These are phyloP conservation scores for Scytalidium sp. DNA, from an alignment of 2,329 filamentous ascomycete genomes.

Conservation along the genomic window DNA sequence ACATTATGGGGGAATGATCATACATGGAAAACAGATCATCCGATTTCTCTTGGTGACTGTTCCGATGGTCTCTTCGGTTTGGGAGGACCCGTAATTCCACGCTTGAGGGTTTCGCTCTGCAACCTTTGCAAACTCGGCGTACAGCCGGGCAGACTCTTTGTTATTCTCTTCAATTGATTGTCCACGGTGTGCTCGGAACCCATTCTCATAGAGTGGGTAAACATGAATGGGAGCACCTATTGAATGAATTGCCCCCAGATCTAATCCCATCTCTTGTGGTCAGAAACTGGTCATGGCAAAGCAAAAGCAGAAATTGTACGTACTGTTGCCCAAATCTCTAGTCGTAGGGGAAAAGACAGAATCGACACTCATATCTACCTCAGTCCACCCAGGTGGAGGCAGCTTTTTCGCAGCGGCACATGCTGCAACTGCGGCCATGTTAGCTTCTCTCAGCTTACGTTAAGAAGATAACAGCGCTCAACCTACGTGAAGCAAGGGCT, in stretches of 20 bases:
- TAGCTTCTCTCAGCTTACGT: constrained; percentile 22
- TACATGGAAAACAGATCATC: constrained; percentile 68
- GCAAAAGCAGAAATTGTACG: constrained; percentile 12
- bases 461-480: background rate
- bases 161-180: constrained; percentile 56
- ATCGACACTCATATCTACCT: constrained; percentile 41
- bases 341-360: constrained; percentile 49
- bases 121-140: constrained; percentile 57
- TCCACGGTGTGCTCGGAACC: constrained; percentile 51
- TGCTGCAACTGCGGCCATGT: constrained; percentile 42
- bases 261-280: constrained; percentile 30
- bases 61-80: constrained; percentile 49
- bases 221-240: constrained; percentile 64
- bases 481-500: constrained; percentile 56
- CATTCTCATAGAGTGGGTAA: constrained; percentile 67
- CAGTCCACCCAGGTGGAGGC: constrained; percentile 59
- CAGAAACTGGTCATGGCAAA: background rate
- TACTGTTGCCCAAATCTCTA: constrained; percentile 38
- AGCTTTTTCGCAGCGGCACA: constrained; percentile 49
- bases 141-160: constrained; percentile 55
- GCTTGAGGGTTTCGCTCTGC: constrained; percentile 50
- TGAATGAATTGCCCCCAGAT: constrained; percentile 51
- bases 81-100: constrained; percentile 52
- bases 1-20: constrained; percentile 16
- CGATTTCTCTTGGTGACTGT: constrained; percentile 54